phyloP scores from a whole-genome alignment of 2,329 filamentous ascomycete genomes.

The Ophiostoma ulmi region DNA sequence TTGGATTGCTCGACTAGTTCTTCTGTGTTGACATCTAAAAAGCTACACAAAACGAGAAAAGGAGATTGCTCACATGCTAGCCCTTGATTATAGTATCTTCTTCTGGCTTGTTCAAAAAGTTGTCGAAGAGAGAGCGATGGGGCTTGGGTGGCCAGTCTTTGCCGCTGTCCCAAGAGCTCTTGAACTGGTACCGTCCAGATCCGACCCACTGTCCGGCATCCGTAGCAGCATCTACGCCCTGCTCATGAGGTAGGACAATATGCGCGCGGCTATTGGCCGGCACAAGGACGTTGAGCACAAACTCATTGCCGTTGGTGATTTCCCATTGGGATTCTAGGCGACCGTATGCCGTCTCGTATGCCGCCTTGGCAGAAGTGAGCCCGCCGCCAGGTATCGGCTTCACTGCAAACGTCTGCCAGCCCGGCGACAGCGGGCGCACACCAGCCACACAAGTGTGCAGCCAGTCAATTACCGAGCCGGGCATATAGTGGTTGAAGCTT shows the following conservation, averaged over 20 bases:
- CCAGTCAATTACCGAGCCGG: conserved; percentile 30
- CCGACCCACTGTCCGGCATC: conserved; percentile 22
- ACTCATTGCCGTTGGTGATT: conserved; percentile 9
- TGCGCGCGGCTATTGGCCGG: conserved; percentile 26
- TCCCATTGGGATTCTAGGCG: conserved; percentile 21
- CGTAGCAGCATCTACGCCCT: background rate
- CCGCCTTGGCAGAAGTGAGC: background rate
- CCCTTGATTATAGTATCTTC: conserved; percentile 13
- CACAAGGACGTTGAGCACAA: conserved; percentile 25
- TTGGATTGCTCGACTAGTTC: no score
- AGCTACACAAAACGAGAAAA: background rate
- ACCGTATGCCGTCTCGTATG: background rate
- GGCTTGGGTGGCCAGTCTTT: conserved; percentile 23
- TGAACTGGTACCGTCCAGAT: conserved; percentile 23
- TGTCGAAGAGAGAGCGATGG: conserved; percentile 9
- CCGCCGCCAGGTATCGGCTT: conserved; percentile 11
- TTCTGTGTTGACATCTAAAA: no score
- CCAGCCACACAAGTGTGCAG: conserved; percentile 17
- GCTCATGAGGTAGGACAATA: conserved; percentile 23
- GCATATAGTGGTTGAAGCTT: conserved; percentile 41
- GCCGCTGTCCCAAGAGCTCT: conserved; percentile 18
- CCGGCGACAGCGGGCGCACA: conserved; percentile 11
- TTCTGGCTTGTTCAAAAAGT: background rate
- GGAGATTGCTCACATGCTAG: background rate
- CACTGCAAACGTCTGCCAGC: conserved; percentile 15